These are phyloP conservation scores for Fraxinus ornus DNA, from an alignment of 305 asterid genomes.

Conservation along the genomic window DNA sequence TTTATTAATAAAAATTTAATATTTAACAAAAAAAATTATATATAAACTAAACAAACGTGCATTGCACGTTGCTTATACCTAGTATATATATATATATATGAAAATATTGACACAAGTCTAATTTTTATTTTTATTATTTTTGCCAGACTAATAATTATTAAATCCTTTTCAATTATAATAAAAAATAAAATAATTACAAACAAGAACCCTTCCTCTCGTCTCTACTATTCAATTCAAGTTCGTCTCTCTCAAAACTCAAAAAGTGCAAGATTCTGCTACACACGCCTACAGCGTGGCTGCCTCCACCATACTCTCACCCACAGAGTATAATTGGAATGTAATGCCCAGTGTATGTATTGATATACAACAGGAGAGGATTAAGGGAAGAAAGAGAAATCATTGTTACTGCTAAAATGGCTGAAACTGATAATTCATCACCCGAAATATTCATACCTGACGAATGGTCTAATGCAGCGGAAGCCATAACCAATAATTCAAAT, in stretches of 20 bases:
- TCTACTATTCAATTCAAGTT: neutral
- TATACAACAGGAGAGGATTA: neutral
- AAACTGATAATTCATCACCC: slow-evolving; percentile 38
- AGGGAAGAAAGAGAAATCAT: neutral
- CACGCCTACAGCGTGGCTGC: neutral
- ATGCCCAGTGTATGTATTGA: slow-evolving; percentile 1
- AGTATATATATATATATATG: too few species aligned
- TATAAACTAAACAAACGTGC: too few species aligned
- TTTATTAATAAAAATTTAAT: too few species aligned
- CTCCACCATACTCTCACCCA: slow-evolving; percentile 3
- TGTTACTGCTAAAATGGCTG: slow-evolving; percentile 21
- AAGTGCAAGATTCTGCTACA: neutral
- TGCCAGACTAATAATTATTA: too few species aligned
- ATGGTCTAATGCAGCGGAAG: slow-evolving; percentile 68
- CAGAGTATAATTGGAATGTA: neutral
- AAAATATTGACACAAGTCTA: neutral
- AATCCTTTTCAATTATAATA: too few species aligned
- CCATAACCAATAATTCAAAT: slow-evolving; percentile 45
- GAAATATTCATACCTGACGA: slow-evolving; percentile 60
- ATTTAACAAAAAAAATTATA: too few species aligned
- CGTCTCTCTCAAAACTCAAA: neutral
- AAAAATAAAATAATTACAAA: neutral
- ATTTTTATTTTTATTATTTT: too few species aligned
- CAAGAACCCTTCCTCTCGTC: neutral
- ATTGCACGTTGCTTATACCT: too few species aligned